A percentile compares a stretch with the other conserved stretches of the same genome.
phyloP scores from a whole-genome alignment of 2,329 filamentous ascomycete genomes.

The Alternaria sp. region DNA sequence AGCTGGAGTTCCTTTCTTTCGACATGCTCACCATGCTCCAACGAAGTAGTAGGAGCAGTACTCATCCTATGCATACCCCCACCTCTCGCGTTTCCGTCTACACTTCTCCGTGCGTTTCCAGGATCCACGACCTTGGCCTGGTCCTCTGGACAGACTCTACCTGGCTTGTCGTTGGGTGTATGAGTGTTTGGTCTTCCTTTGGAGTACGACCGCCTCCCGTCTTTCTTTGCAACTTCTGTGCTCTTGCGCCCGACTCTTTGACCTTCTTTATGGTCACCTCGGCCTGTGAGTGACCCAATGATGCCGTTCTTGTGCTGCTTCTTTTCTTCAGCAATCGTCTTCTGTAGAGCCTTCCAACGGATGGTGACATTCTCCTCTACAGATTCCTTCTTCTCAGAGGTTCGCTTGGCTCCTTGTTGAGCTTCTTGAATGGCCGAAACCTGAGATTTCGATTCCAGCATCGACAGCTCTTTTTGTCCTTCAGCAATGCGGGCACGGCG shows the following conservation, averaged over 20 bases:
- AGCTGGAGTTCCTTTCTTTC: constrained; percentile 10
- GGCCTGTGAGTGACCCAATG: constrained; percentile 36
- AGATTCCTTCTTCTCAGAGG: constrained; percentile 38
- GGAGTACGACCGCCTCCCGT: constrained; percentile 3
- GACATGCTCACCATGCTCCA: constrained; percentile 12
- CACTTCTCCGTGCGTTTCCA: constrained; percentile 21
- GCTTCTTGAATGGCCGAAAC: constrained; percentile 15
- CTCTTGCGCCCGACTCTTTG: constrained; percentile 39
- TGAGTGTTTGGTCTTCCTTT: constrained; percentile 20
- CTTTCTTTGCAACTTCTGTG: constrained; percentile 19
- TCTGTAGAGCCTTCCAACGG: constrained; percentile 37
- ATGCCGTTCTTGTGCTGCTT: constrained; percentile 36
- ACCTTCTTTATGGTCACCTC: constrained; percentile 37
- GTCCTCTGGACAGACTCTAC: not conserved
- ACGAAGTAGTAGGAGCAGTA: constrained; percentile 26
- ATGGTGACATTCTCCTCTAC: constrained; percentile 35
- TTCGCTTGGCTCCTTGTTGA: constrained; percentile 10
- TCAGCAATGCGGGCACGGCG: constrained; percentile 67
- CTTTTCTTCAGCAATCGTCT: constrained; percentile 36
- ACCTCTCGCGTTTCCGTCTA: constrained; percentile 13
- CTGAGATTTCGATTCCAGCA: constrained; percentile 25
- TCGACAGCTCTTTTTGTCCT: constrained; percentile 52
- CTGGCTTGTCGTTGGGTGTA: constrained; percentile 20
- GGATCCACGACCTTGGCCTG: constrained; percentile 17
- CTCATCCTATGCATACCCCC: constrained; percentile 24